Base-by-base conservation (phyloP, 306 rosid species). In the Datisca glomerata region DNA sequence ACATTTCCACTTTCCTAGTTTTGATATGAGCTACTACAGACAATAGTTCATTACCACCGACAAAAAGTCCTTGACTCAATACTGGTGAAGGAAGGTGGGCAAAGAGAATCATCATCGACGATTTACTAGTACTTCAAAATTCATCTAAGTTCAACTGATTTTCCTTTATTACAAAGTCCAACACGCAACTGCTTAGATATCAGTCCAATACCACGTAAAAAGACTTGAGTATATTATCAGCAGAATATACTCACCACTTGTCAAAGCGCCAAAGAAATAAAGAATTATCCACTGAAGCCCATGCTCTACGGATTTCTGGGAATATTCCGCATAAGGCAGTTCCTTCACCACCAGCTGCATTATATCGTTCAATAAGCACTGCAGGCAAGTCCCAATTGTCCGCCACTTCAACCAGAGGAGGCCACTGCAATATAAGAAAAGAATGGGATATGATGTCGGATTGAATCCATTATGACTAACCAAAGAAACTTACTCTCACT, bases 241-340 rank as follows among this genome's bases (percentile, higher is more conserved):
- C 17, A 7, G 53, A 53, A 14, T 3, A 47, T 40, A 66, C 89
- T 70, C 64, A 89, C 97, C 95, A 77, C 81, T 83, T 89, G 56
- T 89, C 86, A 32, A 89, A 80, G 59, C 93, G 97, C 97, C 97
- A 89, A 28, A 89, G 93, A 68, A 83, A 89, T 66, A 89, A 70
- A 40, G 94, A 74, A 55, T 76, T 89, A 54, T 89, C 95, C 14
- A 89, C 93, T 2, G 95, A 76, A 2, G 97, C 97, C 97, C 97
- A 89, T 2, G 97, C 97, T 61, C 97, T 68, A 16, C 81, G 77
- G 39, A 89, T 83, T 68, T 89, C 95, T 0, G 95, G 93, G 66
- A 89, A 89, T 52, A 89, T 83, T 61, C 97, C 95, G 63, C 97
- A 80, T 59, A 83, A 75, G 12, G 95, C 87, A 50, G 94, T 89